A percentile compares a stretch with the other conserved stretches of the same genome.
phyloP scores from a whole-genome alignment of 2,329 filamentous ascomycete genomes.

The Lasiodiplodia hormozganensis region DNA sequence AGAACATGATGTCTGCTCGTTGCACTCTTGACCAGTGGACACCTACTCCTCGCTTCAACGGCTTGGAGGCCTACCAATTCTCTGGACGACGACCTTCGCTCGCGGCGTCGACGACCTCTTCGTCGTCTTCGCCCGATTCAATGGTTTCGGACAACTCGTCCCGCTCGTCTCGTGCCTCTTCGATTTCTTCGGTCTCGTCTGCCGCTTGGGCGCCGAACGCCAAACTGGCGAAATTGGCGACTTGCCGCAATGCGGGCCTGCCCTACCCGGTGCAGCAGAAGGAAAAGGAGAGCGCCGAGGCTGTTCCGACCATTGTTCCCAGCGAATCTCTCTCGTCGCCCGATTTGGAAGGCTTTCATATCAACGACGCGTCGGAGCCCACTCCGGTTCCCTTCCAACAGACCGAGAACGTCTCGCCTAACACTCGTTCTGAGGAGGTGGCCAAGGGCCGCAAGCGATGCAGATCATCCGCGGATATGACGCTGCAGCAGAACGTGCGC shows the following conservation, averaged over 20 bases:
- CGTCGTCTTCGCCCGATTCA: slow-evolving; percentile 66
- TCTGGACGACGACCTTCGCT: slow-evolving; percentile 54
- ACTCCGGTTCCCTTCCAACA: slow-evolving; percentile 33
- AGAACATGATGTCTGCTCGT: slow-evolving; percentile 62
- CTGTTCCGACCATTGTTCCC: slow-evolving; percentile 33
- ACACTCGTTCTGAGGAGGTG: slow-evolving; percentile 27
- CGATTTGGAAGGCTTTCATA: slow-evolving; percentile 58
- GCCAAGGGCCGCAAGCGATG: slow-evolving; percentile 62
- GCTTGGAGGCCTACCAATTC: slow-evolving; percentile 55
- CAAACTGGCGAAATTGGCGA: slow-evolving; percentile 59
- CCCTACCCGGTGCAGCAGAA: slow-evolving; percentile 47
- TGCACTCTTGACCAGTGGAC: slow-evolving; percentile 60
- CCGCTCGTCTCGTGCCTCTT: slow-evolving; percentile 62
- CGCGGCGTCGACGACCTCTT: slow-evolving; percentile 59
- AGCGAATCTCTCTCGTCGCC: slow-evolving; percentile 48
- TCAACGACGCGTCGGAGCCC: slow-evolving; percentile 46
- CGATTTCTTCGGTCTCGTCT: slow-evolving; percentile 61
- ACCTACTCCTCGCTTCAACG: slow-evolving; percentile 46
- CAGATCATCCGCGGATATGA: slow-evolving; percentile 65
- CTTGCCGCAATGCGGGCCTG: slow-evolving; percentile 57
- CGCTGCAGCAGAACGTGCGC: slow-evolving; percentile 71
- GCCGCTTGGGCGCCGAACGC: slow-evolving; percentile 59
- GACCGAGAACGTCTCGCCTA: slow-evolving; percentile 16
- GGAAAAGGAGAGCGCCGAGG: slow-evolving; percentile 46
- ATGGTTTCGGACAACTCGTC: slow-evolving; percentile 66